Conservation (phyloP, 768 basidiomycete genomes). For the Tricholoma terreum region DNA sequence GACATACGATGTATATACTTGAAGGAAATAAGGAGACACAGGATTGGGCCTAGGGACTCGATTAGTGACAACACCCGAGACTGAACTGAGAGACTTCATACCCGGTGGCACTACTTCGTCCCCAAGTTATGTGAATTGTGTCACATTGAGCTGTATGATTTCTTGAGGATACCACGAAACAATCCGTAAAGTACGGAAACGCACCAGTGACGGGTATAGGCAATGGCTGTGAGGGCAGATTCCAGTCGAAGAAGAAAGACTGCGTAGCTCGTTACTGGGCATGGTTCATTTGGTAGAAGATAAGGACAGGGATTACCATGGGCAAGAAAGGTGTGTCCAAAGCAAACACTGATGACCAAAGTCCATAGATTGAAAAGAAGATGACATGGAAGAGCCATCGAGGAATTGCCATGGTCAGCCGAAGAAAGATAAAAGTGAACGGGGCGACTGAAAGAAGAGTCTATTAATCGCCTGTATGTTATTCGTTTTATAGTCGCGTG, state of each 20-base stretch:
- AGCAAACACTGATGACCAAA: conserved; percentile 3
- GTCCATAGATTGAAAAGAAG: not conserved
- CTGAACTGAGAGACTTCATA: conserved; percentile 15
- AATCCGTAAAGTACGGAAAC: not conserved
- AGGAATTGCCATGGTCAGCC: not conserved
- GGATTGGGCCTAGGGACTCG: conserved; percentile 47
- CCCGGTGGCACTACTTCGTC: conserved; percentile 38
- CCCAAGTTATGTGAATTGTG: conserved; percentile 41
- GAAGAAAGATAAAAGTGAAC: too few relatives aligned
- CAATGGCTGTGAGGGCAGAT: conserved; percentile 29
- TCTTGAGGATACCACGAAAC: not conserved
- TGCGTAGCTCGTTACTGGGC: conserved; percentile 14
- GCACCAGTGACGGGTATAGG: conserved; percentile 40
- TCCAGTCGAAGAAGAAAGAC: conserved; percentile 47
- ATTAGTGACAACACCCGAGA: conserved; percentile 2
- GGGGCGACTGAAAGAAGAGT: too few relatives aligned
- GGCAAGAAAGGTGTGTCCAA: conserved; percentile 11
- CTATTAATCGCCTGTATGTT: too few relatives aligned
- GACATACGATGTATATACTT: conserved; percentile 60
- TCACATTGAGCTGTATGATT: conserved; percentile 40
- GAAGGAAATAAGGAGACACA: conserved; percentile 54
- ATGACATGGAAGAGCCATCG: not conserved
- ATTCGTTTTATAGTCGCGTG: too few relatives aligned
- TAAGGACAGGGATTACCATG: conserved; percentile 7
- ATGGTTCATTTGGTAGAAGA: not conserved